Evolutionary conservation across 306 rosid genomes (phyloP), one percentile per base, ranked within the genome.

Genomic region (Nissolia schottii): DNA sequence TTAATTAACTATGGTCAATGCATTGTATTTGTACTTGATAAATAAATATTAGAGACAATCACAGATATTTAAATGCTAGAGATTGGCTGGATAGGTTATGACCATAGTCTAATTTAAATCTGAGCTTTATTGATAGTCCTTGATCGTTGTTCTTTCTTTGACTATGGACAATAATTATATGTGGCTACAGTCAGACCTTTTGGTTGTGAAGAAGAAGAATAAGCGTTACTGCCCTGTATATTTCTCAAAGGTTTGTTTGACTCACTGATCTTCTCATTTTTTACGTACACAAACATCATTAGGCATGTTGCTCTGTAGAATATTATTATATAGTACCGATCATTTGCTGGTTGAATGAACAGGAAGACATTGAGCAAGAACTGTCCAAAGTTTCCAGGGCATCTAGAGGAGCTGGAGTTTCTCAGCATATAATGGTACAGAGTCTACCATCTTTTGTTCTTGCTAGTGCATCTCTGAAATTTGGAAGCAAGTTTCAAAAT

Each of bases 281-380:
- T 63, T 58, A 8, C 64, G 64, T 48, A 38, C 54, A 37, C 57
- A 64, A 69, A 60, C 49, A 49, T 67, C 16, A 57, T 4, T 32
- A 18, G 40, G 29, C 20, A 23, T 29, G 56, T 65, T 37, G 57
- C 66, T 45, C 57, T 13, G 34, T 53, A 32, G 67, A 41, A 24
- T 32, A 46, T 59, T 14, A 70, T 63, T 65, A 61, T 29, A 27
- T 29, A 11, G 16, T 75, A 27, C 7, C 35, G 56, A 16, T 74
- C 67, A 29, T 63, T 79, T 49, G 16, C 40, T 55, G 78, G 73
- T 59, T 73, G 55, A 66, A 45, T 70, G 64, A 55, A 66, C 87
- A 94, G 98, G 98, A 94, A 82, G 98, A 94, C 84, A 83, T 94
- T 31, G 97, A 91, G 75, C 89, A 82, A 51, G 97, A 91, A 75